Percentiles rank a stretch among this genome's conserved stretches.
Evolutionary conservation across 768 basidiomycete genomes (phyloP).

Genomic region (Psilocybe cubensis): DNA sequence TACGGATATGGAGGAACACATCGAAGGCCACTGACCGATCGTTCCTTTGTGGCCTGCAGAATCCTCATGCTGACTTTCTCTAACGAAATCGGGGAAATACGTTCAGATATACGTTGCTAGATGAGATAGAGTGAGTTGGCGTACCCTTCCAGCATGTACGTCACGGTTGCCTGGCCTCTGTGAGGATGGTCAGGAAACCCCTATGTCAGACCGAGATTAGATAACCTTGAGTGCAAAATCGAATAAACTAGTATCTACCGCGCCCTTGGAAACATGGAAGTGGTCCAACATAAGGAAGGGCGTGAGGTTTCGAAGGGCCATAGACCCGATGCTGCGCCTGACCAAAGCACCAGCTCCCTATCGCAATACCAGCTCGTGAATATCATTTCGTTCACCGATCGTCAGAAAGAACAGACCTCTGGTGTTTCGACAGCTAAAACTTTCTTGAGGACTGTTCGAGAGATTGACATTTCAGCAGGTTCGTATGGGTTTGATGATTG

Average conservation of each 20-base stretch:
- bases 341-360: conserved; percentile 85
- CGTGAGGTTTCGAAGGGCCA: conserved; percentile 74
- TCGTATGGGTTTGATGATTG: not conserved
- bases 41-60: conserved; percentile 84
- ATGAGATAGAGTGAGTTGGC: not conserved
- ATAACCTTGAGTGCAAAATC: not conserved
- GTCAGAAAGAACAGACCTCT: conserved; percentile 47
- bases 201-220: conserved; percentile 40
- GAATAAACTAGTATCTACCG: conserved; percentile 40
- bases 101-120: not conserved
- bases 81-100: conserved; percentile 19
- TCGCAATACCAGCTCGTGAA: not conserved
- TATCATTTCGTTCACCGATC: conserved; percentile 2
- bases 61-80: conserved; percentile 86
- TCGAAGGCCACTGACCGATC: conserved; percentile 42
- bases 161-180: conserved; percentile 86
- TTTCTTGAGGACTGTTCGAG: conserved; percentile 74
- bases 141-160: conserved; percentile 87
- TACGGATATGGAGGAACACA: not conserved
- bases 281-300: conserved; percentile 94
- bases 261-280: conserved; percentile 71
- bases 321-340: conserved; percentile 83
- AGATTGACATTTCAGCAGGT: conserved; percentile 37
- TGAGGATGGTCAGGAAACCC: conserved; percentile 95
- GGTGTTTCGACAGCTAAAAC: conserved; percentile 77